A percentile compares a stretch with the other conserved stretches of the same genome.
Evolutionary conservation across 139 green algal species (phyloP).

Genomic region (Chlamydomonas sp.): DNA sequence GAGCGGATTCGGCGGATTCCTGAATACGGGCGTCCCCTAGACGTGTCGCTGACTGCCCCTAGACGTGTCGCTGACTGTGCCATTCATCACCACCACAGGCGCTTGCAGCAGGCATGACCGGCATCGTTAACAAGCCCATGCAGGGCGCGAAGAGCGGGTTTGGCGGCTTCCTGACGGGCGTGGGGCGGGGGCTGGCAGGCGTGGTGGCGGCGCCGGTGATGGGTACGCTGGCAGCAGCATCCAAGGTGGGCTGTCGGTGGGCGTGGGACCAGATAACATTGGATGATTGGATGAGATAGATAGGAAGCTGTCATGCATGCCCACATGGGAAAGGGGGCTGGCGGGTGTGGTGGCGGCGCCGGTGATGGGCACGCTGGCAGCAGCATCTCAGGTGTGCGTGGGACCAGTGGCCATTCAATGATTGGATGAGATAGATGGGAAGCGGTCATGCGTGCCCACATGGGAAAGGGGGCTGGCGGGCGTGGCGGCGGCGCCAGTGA

Average conservation of each 20-base stretch:
- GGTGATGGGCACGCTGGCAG: conserved; percentile 67
- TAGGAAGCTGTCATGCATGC: too few species aligned
- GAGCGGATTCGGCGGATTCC: conserved; percentile 60
- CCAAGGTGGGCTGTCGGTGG: conserved; percentile 50
- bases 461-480: conserved; percentile 79
- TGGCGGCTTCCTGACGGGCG: conserved; percentile 46
- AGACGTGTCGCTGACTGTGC: too few species aligned
- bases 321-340: too few species aligned
- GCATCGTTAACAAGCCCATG: conserved; percentile 77
- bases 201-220: conserved; percentile 64
- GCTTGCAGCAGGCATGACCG: too few species aligned
- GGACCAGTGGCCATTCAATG: too few species aligned
- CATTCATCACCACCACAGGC: too few species aligned
- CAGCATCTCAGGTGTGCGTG: conserved; percentile 54
- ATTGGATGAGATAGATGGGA: too few species aligned
- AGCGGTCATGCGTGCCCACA: too few species aligned
- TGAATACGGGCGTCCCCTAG: too few species aligned
- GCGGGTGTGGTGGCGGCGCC: conserved; percentile 69
- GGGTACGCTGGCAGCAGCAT: conserved; percentile 62
- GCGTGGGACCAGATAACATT: too few species aligned
- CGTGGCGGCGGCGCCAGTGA: conserved; percentile 63
- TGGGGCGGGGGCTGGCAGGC: conserved; percentile 67
- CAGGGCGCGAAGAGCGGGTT: conserved; percentile 66
- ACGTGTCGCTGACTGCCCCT: too few species aligned
- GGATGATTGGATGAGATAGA: too few species aligned